Evolutionary conservation across 225 moss, liverwort and hornwort genomes (phyloP).

Genomic region (Lunularia cruciata): DNA sequence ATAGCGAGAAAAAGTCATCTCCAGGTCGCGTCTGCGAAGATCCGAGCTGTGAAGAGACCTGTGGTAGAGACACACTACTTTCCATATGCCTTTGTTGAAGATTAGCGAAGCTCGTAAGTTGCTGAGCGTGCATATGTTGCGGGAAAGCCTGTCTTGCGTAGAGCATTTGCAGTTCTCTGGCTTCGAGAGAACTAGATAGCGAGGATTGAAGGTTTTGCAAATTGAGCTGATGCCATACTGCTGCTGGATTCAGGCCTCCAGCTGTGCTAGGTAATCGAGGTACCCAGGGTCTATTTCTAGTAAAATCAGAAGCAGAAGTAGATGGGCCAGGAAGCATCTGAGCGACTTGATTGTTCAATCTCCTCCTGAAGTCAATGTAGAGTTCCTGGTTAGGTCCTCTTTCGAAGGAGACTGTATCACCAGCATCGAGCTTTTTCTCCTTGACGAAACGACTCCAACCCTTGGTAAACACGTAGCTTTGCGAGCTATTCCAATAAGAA

Average conservation of each 20-base stretch:
- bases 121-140: conserved; percentile 11
- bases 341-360: conserved; percentile 53
- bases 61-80: conserved; percentile 16
- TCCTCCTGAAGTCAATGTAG: conserved; percentile 84
- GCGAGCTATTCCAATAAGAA: conserved; percentile 99
- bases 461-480: conserved; percentile 97
- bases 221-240: conserved; percentile 43
- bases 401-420: conserved; percentile 92
- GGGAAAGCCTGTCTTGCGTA: conserved; percentile 30
- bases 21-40: conserved; percentile 18
- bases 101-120: conserved; percentile 19
- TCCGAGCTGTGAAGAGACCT: conserved; percentile 27
- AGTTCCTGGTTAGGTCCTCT: conserved; percentile 84
- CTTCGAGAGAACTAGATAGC: conserved; percentile 21
- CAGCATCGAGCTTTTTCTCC: conserved; percentile 97
- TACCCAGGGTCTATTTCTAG: conserved; percentile 40
- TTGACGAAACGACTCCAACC: conserved; percentile 99
- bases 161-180: conserved; percentile 30
- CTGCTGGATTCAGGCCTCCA: conserved; percentile 10
- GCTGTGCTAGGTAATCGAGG: conserved; percentile 28
- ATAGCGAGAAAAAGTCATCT: conserved; percentile 33
- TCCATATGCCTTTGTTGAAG: conserved; percentile 18
- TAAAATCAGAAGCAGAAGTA: conserved; percentile 36
- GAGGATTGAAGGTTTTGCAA: conserved; percentile 26
- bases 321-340: conserved; percentile 53